phyloP scores from a whole-genome alignment of 306 rosid species.

The Vigna unguiculata region DNA sequence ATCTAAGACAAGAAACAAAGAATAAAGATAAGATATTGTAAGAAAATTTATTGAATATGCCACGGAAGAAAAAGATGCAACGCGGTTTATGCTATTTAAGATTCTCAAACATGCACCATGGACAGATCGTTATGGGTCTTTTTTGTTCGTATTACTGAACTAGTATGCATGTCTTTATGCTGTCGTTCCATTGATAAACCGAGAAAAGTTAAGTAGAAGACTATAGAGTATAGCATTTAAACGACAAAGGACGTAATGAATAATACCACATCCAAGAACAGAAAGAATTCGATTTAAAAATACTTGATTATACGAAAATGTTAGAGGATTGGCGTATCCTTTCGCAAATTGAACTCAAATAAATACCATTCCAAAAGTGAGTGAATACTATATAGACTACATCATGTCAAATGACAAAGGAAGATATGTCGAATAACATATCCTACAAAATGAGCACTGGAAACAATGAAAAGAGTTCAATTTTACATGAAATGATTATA shows the following conservation, averaged over 20 bases:
- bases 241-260: slow-evolving; percentile 13
- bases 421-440: not conserved
- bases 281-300: not conserved
- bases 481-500: not conserved
- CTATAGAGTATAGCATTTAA: not conserved
- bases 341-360: not conserved
- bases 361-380: not conserved
- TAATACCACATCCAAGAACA: not conserved
- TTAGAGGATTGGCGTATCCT: not conserved
- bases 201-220: not conserved
- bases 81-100: slow-evolving; percentile 3
- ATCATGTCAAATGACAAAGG: not conserved
- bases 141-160: slow-evolving; percentile 15
- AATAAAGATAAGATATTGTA: not conserved
- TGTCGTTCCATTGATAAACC: not conserved
- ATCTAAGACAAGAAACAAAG: not conserved
- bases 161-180: not conserved
- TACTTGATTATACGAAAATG: not conserved
- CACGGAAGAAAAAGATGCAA: slow-evolving; percentile 16
- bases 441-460: not conserved
- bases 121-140: not conserved
- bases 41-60: slow-evolving; percentile 3
- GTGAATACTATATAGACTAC: not conserved
- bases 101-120: slow-evolving; percentile 12
- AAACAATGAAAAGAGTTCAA: not conserved